A percentile compares a stretch with the other conserved stretches of the same genome.
phyloP scores from a whole-genome alignment of 257 asterid genomes.

The Ocimum tenuiflorum region DNA sequence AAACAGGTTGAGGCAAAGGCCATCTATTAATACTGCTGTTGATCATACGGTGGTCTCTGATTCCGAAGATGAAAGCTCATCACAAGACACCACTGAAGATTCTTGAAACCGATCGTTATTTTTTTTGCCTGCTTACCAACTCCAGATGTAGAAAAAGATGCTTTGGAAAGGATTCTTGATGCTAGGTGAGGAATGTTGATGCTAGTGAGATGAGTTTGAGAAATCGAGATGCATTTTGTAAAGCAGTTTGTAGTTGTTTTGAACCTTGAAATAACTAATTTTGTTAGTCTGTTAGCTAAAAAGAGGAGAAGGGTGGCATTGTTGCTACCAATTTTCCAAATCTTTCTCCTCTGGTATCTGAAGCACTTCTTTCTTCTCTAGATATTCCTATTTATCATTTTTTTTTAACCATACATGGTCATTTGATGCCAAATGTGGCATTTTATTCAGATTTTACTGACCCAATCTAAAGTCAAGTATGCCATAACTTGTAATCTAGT shows the following conservation, averaged over 20 bases:
- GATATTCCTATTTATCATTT: neutral
- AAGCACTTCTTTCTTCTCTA: neutral
- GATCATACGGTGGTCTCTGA: conserved; percentile 42
- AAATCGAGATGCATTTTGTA: neutral
- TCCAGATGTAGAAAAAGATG: neutral
- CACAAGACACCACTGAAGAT: conserved; percentile 4
- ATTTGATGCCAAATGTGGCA: neutral
- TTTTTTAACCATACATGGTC: neutral
- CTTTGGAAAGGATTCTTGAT: conserved; percentile 5
- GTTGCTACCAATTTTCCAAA: neutral
- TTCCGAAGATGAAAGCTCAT: conserved; percentile 53
- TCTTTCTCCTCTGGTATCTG: neutral
- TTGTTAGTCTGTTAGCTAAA: neutral
- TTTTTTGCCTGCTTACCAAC: no score
- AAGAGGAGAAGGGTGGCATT: neutral
- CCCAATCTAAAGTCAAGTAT: no score
- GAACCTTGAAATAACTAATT: neutral
- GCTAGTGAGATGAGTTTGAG: conserved; percentile 1
- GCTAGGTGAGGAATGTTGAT: neutral
- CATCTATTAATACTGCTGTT: conserved; percentile 42
- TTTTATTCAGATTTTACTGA: neutral
- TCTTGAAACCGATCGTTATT: no score
- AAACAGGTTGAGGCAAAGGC: conserved; percentile 56
- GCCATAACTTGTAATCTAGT: no score
- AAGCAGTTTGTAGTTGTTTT: neutral